Evolutionary conservation across 108 stramenopile genomes (phyloP).

Genomic region (Nitzschia sp.): DNA sequence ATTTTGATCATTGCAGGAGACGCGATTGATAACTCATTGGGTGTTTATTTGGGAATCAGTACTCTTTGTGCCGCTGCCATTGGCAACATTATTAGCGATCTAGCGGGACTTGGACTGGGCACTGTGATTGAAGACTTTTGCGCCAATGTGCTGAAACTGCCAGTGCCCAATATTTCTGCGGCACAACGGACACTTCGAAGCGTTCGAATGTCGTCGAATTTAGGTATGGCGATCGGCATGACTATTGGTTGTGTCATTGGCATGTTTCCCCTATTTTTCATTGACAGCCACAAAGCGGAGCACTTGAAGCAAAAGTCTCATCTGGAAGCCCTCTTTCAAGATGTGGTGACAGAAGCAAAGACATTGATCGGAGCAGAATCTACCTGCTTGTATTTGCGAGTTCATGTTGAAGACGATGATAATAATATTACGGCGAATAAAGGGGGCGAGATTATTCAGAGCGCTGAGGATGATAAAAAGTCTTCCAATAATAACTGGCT

Average conservation of each 20-base stretch:
- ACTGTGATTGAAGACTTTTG: conserved; percentile 87
- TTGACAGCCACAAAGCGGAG: conserved; percentile 47
- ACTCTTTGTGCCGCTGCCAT: conserved; percentile 97
- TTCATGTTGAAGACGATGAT: conserved; percentile 23
- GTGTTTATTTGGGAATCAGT: conserved; percentile 89
- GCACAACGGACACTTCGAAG: conserved; percentile 78
- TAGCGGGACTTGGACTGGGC: conserved; percentile 86
- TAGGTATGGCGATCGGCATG: conserved; percentile 87
- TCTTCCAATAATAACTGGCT: neutral
- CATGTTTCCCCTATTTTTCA: conserved; percentile 92
- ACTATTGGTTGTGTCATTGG: conserved; percentile 94
- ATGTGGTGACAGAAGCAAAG: conserved; percentile 65
- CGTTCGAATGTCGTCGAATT: conserved; percentile 68
- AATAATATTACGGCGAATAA: conserved; percentile 9
- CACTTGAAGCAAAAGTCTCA: conserved; percentile 44
- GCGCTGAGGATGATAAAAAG: too few relatives aligned
- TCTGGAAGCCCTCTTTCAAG: conserved; percentile 47
- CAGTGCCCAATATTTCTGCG: conserved; percentile 59
- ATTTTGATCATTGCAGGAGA: conserved; percentile 95
- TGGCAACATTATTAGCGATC: conserved; percentile 83
- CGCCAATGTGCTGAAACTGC: conserved; percentile 45
- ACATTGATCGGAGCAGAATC: conserved; percentile 59
- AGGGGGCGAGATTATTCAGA: neutral
- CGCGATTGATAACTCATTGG: conserved; percentile 86
- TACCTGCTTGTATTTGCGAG: conserved; percentile 52